Evolutionary conservation across 176 grass and related monocot genomes (phyloP).

Genomic region (Saccharum officinarum): DNA sequence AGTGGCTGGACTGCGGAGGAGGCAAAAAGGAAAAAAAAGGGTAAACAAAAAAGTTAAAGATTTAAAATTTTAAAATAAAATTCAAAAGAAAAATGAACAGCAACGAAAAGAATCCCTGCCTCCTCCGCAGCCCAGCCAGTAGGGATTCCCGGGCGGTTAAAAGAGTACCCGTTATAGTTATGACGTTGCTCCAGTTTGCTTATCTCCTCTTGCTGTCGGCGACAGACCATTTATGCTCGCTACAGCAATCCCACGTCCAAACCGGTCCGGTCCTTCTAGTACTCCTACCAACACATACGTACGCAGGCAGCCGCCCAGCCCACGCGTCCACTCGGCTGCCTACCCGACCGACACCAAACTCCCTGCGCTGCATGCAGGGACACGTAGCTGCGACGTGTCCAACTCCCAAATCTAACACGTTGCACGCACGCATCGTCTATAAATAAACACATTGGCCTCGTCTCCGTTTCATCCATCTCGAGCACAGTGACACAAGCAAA

Average conservation of each 20-base stretch:
- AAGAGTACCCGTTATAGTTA: no score
- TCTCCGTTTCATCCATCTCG: neutral
- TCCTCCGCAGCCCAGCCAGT: no score
- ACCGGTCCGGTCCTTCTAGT: neutral
- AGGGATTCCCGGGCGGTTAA: no score
- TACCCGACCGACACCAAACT: neutral
- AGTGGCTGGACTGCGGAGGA: no score
- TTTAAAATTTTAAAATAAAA: no score
- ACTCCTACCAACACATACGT: neutral
- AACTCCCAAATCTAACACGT: neutral
- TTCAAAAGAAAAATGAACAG: no score
- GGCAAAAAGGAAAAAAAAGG: no score
- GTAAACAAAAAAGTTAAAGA: no score
- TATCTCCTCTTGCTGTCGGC: no score
- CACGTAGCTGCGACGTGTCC: slow-evolving; percentile 18
- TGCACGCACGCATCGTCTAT: neutral
- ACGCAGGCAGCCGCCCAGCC: neutral
- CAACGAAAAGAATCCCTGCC: no score
- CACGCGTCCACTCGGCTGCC: slow-evolving; percentile 9
- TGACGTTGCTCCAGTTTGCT: no score
- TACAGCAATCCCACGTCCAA: neutral
- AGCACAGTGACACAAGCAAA: neutral
- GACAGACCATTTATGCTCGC: no score
- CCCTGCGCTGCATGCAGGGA: slow-evolving; percentile 16
- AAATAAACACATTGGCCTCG: neutral